These are phyloP conservation scores for Fusarium tuaranense DNA, from an alignment of 2,329 filamentous ascomycete genomes.

Conservation along the genomic window DNA sequence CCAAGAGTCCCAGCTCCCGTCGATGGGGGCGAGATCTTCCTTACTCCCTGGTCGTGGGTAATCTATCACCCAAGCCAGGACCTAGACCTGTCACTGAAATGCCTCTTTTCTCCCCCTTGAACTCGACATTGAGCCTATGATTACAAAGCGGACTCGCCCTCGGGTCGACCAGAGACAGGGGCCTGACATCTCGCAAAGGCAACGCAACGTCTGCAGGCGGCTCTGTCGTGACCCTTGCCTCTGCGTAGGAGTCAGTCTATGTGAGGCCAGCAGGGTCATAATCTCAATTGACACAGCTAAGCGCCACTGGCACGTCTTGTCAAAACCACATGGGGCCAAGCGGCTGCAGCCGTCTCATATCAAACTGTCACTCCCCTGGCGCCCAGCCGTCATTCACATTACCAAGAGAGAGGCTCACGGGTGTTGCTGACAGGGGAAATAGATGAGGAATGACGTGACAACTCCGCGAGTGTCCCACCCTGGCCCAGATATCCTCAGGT, in stretches of 20 bases:
- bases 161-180: neutral
- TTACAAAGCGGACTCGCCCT: conserved; percentile 9
- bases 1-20: conserved; percentile 22
- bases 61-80: conserved; percentile 9
- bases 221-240: conserved; percentile 14
- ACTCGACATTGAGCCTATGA: conserved; percentile 3
- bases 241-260: conserved; percentile 18
- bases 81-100: conserved; percentile 16
- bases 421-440: conserved; percentile 13
- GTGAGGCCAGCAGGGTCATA: conserved; percentile 13
- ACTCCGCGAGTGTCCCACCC: conserved; percentile 21
- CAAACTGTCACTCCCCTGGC: neutral
- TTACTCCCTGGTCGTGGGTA: conserved; percentile 23
- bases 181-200: neutral
- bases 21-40: conserved; percentile 38
- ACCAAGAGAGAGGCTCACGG: conserved; percentile 12
- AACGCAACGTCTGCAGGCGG: neutral
- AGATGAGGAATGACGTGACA: conserved; percentile 36
- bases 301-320: conserved; percentile 14
- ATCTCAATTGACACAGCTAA: conserved; percentile 18
- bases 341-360: conserved; percentile 4
- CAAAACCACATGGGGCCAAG: conserved; percentile 4
- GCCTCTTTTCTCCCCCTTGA: conserved; percentile 12
- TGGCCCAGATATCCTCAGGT: conserved; percentile 31
- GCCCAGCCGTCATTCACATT: conserved; percentile 3